phyloP scores from a whole-genome alignment of 768 basidiomycete species.

The Suillus cothurnatus region DNA sequence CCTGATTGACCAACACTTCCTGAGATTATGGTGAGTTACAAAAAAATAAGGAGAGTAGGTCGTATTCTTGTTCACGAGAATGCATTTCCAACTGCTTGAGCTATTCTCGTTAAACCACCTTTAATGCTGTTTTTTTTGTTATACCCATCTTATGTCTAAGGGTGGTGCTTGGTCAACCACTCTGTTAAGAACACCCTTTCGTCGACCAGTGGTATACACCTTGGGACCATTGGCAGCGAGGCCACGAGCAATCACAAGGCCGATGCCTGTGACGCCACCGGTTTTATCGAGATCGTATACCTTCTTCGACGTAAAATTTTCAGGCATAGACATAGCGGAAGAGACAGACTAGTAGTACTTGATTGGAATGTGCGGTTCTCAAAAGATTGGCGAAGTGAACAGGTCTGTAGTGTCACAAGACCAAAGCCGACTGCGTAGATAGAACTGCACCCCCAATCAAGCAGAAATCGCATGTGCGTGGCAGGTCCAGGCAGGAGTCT shows the following conservation, averaged over 20 bases:
- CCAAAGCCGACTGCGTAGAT: background rate
- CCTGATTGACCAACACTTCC: conserved; percentile 76
- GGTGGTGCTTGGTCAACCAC: conserved; percentile 30
- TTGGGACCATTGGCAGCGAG: conserved; percentile 78
- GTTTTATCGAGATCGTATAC: conserved; percentile 57
- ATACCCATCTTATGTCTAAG: conserved; percentile 69
- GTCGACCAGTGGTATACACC: conserved; percentile 78
- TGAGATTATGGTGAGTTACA: conserved; percentile 1
- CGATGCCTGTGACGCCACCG: conserved; percentile 55
- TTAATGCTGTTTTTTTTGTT: conserved; percentile 66
- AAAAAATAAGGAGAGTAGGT: background rate
- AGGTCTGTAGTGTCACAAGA: background rate
- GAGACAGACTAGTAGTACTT: background rate
- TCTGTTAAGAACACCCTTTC: conserved; percentile 64
- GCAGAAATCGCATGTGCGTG: background rate
- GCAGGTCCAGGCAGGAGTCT: no score
- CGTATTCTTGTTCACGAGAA: conserved; percentile 84
- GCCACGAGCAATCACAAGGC: conserved; percentile 69
- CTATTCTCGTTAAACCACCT: conserved; percentile 45
- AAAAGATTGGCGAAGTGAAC: background rate
- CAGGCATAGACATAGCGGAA: conserved; percentile 26
- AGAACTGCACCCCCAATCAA: background rate
- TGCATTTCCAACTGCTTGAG: conserved; percentile 62
- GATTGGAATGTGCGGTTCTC: background rate
- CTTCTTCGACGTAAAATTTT: conserved; percentile 26